These are phyloP conservation scores for Debaryomyces subglobosus DNA, from an alignment of 1,139 yeast genomes.

Conservation along the genomic window DNA sequence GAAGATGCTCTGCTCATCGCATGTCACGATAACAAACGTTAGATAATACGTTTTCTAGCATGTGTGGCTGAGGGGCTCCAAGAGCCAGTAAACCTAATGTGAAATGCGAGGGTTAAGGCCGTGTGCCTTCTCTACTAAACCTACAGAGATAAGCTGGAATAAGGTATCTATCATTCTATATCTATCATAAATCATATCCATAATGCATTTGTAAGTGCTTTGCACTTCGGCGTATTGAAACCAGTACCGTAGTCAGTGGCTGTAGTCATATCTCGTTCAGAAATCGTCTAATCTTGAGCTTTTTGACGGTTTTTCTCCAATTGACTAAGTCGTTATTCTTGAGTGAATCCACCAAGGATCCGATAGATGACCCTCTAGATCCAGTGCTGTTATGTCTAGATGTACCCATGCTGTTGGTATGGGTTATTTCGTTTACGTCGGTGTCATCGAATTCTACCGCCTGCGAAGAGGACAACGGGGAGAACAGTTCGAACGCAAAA, in stretches of 20 bases:
- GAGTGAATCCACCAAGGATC: conserved; percentile 25
- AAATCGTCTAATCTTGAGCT: conserved; percentile 29
- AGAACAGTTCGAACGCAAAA: background rate
- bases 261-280: conserved; percentile 19
- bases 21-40: background rate
- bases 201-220: background rate
- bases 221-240: background rate
- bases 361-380: conserved; percentile 25
- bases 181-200: conserved; percentile 4
- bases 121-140: background rate
- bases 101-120: background rate
- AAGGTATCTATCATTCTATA: conserved; percentile 6
- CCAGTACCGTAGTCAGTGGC: background rate
- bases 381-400: conserved; percentile 11
- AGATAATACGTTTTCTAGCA: background rate
- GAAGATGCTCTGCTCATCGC: background rate
- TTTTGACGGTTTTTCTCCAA: conserved; percentile 30
- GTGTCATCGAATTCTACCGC: conserved; percentile 1
- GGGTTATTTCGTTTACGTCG: background rate
- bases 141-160: background rate
- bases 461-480: conserved; percentile 2
- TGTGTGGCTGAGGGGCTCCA: background rate
- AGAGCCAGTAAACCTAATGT: background rate
- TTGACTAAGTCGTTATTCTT: conserved; percentile 21
- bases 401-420: background rate